Percentiles rank a stretch among this genome's conserved stretches.
phyloP scores from a whole-genome alignment of 331 rosid species.

The Acacia concinna region DNA sequence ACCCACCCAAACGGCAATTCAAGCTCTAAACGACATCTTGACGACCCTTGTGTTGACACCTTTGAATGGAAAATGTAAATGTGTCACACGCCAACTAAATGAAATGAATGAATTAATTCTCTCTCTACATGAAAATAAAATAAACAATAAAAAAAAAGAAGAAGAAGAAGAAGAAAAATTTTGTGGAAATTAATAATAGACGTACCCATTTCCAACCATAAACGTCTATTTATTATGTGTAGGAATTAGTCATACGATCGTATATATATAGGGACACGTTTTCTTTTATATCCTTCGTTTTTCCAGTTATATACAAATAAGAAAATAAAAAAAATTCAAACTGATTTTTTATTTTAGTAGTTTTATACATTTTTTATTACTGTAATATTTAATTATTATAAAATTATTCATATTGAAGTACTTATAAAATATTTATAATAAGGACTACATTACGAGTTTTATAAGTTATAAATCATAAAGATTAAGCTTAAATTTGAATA shows the following conservation, averaged over 20 bases:
- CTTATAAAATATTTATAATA: not conserved
- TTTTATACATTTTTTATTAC: too few relatives aligned
- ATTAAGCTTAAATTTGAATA: too few relatives aligned
- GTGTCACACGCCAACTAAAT: conserved; percentile 17
- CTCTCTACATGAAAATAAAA: not conserved
- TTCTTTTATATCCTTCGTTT: not conserved
- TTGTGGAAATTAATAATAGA: not conserved
- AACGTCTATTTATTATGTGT: not conserved
- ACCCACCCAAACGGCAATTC: not conserved
- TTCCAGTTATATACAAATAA: too few relatives aligned
- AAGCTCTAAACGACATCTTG: conserved; percentile 23
- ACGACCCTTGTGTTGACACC: conserved; percentile 27
- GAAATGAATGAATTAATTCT: not conserved
- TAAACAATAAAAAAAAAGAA: too few relatives aligned
- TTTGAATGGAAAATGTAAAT: conserved; percentile 15
- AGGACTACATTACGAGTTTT: not conserved
- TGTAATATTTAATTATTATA: too few relatives aligned
- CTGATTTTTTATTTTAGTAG: too few relatives aligned
- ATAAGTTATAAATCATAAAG: too few relatives aligned
- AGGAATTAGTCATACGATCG: not conserved
- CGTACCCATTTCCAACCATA: not conserved
- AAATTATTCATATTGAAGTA: too few relatives aligned
- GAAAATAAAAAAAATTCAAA: too few relatives aligned
- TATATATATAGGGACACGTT: not conserved
- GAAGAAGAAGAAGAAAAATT: not conserved